phyloP scores from a whole-genome alignment of 306 rosid genomes.

The Glycine latifolia region DNA sequence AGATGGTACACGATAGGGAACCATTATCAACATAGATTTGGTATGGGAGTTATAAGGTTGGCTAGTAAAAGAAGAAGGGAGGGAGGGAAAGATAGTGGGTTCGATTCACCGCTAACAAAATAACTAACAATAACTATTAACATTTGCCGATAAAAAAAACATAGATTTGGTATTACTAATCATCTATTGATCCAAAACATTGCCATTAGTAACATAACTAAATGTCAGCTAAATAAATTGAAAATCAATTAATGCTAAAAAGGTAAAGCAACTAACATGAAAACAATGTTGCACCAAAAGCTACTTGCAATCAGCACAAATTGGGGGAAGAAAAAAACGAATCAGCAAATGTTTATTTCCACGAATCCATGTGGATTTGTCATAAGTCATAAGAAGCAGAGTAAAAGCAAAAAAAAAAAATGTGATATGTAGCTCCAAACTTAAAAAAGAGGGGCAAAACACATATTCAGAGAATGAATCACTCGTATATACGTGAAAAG shows the following conservation, averaged over 20 bases:
- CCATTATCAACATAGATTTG: not conserved
- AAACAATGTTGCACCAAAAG: constrained; percentile 15
- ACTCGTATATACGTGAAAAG: not conserved
- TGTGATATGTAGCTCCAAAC: not conserved
- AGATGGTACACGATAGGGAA: not conserved
- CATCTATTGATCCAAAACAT: not conserved
- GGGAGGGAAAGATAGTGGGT: no score
- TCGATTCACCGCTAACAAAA: no score
- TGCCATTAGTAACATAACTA: not conserved
- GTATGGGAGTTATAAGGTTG: no score
- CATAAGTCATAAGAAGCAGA: not conserved
- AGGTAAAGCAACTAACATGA: not conserved
- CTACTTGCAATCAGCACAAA: not conserved
- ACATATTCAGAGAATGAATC: not conserved
- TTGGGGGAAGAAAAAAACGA: not conserved
- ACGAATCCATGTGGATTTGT: constrained; percentile 21
- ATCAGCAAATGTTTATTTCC: not conserved
- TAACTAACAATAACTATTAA: no score
- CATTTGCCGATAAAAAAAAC: no score
- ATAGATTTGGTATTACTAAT: not conserved
- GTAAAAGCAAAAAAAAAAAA: not conserved
- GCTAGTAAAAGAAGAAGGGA: no score
- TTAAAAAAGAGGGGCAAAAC: not conserved
- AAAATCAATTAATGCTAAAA: not conserved
- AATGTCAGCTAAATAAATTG: not conserved